Conservation (phyloP, 495 filamentous ascomycete genomes). For the Aspergillus wentii region DNA sequence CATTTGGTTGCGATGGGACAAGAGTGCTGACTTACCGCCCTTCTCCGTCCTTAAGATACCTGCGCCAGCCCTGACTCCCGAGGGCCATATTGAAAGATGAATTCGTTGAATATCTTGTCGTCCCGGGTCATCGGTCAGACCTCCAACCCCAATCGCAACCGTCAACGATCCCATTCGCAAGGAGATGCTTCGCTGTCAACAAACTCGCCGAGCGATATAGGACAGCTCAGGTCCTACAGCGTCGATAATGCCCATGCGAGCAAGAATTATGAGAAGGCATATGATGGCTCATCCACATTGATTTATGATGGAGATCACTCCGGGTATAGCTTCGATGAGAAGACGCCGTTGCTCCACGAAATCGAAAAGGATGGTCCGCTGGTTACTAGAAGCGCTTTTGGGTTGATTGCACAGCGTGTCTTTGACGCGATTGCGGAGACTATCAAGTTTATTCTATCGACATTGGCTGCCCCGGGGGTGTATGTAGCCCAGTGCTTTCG, state of each 20-base stretch:
- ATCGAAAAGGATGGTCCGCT: conserved; percentile 44
- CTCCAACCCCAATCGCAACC: conserved; percentile 38
- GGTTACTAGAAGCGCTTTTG: conserved; percentile 49
- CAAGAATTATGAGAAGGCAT: conserved; percentile 27
- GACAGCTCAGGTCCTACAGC: conserved; percentile 45
- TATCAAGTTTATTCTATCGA: conserved; percentile 70
- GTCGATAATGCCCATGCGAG: conserved; percentile 32
- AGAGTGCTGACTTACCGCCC: conserved; percentile 22
- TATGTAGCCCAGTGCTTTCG: conserved; percentile 79
- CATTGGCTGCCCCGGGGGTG: conserved; percentile 69
- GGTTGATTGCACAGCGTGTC: conserved; percentile 37
- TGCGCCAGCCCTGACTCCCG: conserved; percentile 41
- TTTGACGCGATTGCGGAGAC: conserved; percentile 59
- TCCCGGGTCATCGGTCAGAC: conserved; percentile 72
- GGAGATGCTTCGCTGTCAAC: conserved; percentile 47
- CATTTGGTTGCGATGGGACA: neutral
- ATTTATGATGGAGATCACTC: conserved; percentile 25
- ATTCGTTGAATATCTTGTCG: conserved; percentile 94
- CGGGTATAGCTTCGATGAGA: conserved; percentile 53
- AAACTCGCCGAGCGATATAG: conserved; percentile 36
- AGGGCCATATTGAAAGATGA: conserved; percentile 74
- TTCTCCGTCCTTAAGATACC: conserved; percentile 23
- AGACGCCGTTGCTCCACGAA: conserved; percentile 55
- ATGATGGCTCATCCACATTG: conserved; percentile 22
- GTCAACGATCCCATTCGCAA: conserved; percentile 63